These are phyloP conservation scores for Acanthamoeba culbertsoni DNA, from an alignment of 208 protist genomes.

Conservation along the genomic window DNA sequence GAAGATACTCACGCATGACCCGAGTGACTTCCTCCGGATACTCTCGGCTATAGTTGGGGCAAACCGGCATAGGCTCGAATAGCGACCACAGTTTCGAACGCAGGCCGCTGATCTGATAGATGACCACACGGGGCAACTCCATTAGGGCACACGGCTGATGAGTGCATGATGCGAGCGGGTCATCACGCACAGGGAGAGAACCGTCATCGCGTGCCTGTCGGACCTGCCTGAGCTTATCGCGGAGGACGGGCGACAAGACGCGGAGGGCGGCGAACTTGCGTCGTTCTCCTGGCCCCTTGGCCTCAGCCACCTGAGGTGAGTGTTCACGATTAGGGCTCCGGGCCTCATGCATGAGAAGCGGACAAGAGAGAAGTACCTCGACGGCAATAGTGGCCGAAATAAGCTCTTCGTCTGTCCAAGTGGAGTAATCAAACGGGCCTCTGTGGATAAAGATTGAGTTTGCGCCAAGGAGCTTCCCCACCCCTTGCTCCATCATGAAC, in stretches of 20 bases:
- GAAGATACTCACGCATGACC: background rate
- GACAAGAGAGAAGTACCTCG: background rate
- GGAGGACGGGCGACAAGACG: background rate
- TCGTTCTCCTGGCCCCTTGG: background rate
- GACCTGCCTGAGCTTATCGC: background rate
- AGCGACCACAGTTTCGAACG: background rate
- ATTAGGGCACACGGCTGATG: background rate
- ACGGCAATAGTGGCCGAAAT: background rate
- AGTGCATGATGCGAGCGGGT: background rate
- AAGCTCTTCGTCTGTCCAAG: background rate
- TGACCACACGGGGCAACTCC: background rate
- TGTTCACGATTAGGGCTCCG: no score
- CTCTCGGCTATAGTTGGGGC: background rate
- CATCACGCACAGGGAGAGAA: background rate
- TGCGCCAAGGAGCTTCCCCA: background rate
- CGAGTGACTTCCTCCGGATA: background rate
- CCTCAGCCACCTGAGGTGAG: background rate
- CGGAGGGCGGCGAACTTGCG: background rate
- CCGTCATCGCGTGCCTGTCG: background rate
- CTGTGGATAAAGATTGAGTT: background rate
- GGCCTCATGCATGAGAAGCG: background rate
- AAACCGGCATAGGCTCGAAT: background rate
- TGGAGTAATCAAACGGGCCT: background rate
- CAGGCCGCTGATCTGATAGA: background rate
- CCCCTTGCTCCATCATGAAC: background rate